Conservation (phyloP, 805 yeast species). For the Metahyphopichia silvanorum region DNA sequence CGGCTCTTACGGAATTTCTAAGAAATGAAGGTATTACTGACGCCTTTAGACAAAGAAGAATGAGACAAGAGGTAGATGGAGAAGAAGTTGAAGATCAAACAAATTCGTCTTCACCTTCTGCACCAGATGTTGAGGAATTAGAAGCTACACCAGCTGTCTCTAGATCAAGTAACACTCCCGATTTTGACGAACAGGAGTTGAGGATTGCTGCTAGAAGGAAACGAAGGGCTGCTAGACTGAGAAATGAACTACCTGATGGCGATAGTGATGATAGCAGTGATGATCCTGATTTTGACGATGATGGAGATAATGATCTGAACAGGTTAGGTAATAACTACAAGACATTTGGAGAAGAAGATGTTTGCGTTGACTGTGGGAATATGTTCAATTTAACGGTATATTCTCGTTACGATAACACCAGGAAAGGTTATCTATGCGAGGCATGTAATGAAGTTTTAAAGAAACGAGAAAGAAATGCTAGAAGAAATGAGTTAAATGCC, state of each 20-base stretch:
- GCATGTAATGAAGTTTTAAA: constrained; percentile 47
- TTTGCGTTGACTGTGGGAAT: constrained; percentile 61
- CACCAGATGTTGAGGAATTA: constrained; percentile 6
- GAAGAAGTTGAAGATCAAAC: too few species aligned
- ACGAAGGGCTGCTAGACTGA: constrained; percentile 32
- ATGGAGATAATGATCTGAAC: constrained; percentile 24
- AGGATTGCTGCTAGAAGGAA: constrained; percentile 42
- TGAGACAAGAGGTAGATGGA: constrained; percentile 15
- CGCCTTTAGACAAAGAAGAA: constrained; percentile 51
- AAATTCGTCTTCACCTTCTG: too few species aligned
- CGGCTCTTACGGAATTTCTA: constrained; percentile 86
- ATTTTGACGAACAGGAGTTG: constrained; percentile 23
- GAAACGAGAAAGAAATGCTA: constrained; percentile 42
- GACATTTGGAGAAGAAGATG: constrained; percentile 51
- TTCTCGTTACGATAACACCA: constrained; percentile 49
- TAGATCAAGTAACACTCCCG: constrained; percentile 19
- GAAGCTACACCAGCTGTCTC: constrained; percentile 5
- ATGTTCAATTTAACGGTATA: constrained; percentile 64
- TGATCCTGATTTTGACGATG: constrained; percentile 23
- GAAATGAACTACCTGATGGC: constrained; percentile 11
- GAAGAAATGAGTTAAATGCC: constrained; percentile 56
- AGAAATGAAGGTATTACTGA: constrained; percentile 89
- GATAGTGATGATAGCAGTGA: constrained; percentile 35
- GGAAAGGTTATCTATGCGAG: constrained; percentile 66
- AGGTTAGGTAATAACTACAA: constrained; percentile 15